A percentile compares a stretch with the other conserved stretches of the same genome.
These are phyloP conservation scores for Parachaetomium inaequale DNA, from an alignment of 495 filamentous ascomycete species.

Conservation along the genomic window DNA sequence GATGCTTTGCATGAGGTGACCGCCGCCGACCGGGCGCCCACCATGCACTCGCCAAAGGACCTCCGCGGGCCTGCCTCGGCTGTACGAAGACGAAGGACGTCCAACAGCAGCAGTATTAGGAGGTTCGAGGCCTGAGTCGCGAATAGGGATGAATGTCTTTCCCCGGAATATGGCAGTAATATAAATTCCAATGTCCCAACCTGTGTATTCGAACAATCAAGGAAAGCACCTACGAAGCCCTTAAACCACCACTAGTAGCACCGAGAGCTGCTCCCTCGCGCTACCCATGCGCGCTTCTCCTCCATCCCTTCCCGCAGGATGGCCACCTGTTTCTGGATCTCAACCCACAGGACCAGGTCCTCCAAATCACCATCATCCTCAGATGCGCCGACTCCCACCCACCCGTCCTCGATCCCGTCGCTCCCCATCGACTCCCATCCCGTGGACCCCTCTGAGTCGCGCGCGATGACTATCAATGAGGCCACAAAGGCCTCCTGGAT, in stretches of 20 bases:
- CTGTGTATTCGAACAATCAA: conserved; percentile 16
- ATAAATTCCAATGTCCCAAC: no score
- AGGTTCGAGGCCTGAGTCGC: conserved; percentile 7
- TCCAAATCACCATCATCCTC: conserved; percentile 38
- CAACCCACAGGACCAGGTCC: conserved; percentile 50
- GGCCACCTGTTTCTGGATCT: conserved; percentile 55
- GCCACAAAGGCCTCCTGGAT: conserved; percentile 63
- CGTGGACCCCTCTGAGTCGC: conserved; percentile 18
- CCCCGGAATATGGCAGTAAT: background rate
- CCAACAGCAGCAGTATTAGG: conserved; percentile 19
- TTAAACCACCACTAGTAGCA: background rate
- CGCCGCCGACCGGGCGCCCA: background rate
- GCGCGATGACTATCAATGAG: conserved; percentile 51
- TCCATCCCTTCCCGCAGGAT: conserved; percentile 55
- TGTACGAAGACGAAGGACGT: conserved; percentile 14
- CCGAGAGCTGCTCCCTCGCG: background rate
- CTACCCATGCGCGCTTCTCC: conserved; percentile 10
- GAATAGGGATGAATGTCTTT: background rate
- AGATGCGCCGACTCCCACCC: conserved; percentile 16
- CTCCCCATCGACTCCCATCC: background rate
- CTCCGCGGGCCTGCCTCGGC: conserved; percentile 1
- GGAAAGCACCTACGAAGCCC: no score
- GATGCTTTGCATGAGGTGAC: conserved; percentile 25
- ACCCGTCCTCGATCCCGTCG: conserved; percentile 22
- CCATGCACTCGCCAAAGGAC: conserved; percentile 9